phyloP scores from a whole-genome alignment of 148 eudicot species.

The Chenopodium quinoa region DNA sequence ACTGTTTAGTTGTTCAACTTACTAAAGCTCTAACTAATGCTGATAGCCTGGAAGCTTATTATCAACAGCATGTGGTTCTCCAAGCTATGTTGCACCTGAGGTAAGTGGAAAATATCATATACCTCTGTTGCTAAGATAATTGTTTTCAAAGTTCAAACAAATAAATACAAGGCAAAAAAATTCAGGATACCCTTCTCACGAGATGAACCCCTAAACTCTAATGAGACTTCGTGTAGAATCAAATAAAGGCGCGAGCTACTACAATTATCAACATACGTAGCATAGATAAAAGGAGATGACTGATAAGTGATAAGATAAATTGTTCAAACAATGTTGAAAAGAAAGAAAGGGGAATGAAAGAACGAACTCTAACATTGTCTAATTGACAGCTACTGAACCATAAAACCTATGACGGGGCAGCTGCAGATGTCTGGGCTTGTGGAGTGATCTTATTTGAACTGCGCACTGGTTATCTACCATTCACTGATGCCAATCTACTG shows the following conservation, averaged over 20 bases:
- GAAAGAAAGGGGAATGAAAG: too few relatives aligned
- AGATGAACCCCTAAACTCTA: too few relatives aligned
- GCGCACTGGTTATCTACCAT: slow-evolving; percentile 57
- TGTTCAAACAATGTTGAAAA: too few relatives aligned
- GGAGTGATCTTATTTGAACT: slow-evolving; percentile 61
- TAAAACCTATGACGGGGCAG: slow-evolving; percentile 59
- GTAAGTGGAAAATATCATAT: slow-evolving; percentile 22
- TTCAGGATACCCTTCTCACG: too few relatives aligned
- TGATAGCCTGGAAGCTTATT: slow-evolving; percentile 42
- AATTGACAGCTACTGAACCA: slow-evolving; percentile 41
- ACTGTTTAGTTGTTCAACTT: neutral
- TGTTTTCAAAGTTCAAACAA: too few relatives aligned
- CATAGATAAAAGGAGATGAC: neutral
- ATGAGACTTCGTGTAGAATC: too few relatives aligned
- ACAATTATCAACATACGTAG: neutral
- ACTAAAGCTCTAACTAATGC: slow-evolving; percentile 1
- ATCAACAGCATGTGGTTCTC: slow-evolving; percentile 48
- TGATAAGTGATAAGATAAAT: too few relatives aligned
- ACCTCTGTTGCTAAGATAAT: neutral
- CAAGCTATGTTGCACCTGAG: slow-evolving; percentile 51
- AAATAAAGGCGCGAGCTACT: too few relatives aligned
- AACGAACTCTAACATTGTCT: neutral
- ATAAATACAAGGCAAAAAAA: neutral
- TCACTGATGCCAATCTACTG: slow-evolving; percentile 44
- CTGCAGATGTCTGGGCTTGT: slow-evolving; percentile 67